A percentile compares a stretch with the other conserved stretches of the same genome.
These are phyloP conservation scores for Pyrenochaeta sp. DNA, from an alignment of 2,329 filamentous ascomycete genomes.

Conservation along the genomic window DNA sequence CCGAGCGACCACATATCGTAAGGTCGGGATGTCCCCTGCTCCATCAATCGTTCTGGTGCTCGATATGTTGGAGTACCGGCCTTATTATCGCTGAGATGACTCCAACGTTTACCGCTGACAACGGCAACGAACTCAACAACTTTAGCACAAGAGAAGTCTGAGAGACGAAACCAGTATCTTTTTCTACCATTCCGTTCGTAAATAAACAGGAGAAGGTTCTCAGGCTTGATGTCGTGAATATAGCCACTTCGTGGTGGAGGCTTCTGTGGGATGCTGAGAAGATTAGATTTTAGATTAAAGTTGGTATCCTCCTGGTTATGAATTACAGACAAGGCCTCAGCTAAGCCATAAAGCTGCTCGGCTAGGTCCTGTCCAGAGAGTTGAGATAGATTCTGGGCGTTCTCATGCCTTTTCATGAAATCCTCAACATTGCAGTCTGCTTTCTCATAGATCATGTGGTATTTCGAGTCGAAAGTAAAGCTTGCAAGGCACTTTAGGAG, in stretches of 20 bases:
- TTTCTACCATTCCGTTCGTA: constrained; percentile 3
- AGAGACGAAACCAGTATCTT: constrained; percentile 9
- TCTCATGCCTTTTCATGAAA: constrained; percentile 6
- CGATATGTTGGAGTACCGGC: constrained; percentile 11
- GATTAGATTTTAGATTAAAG: background rate
- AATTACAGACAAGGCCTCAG: constrained; percentile 8
- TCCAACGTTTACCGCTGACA: background rate
- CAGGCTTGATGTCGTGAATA: constrained; percentile 54
- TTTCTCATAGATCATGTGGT: constrained; percentile 22
- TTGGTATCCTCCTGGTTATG: constrained; percentile 8
- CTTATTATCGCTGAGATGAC: background rate
- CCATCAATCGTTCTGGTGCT: constrained; percentile 7
- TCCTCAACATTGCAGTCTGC: constrained; percentile 11
- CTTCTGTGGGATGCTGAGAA: background rate
- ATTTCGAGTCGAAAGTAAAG: constrained; percentile 15
- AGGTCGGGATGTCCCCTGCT: constrained; percentile 10
- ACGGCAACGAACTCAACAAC: background rate
- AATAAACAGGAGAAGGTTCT: constrained; percentile 51
- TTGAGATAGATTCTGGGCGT: constrained; percentile 3
- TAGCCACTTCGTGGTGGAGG: constrained; percentile 6
- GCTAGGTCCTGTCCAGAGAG: constrained; percentile 4
- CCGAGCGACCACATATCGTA: constrained; percentile 52
- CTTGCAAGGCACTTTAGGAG: constrained; percentile 25
- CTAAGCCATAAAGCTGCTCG: constrained; percentile 3
- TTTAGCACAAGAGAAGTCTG: constrained; percentile 17